These are phyloP conservation scores for Amanita inopinata DNA, from an alignment of 768 basidiomycete genomes.

Conservation along the genomic window DNA sequence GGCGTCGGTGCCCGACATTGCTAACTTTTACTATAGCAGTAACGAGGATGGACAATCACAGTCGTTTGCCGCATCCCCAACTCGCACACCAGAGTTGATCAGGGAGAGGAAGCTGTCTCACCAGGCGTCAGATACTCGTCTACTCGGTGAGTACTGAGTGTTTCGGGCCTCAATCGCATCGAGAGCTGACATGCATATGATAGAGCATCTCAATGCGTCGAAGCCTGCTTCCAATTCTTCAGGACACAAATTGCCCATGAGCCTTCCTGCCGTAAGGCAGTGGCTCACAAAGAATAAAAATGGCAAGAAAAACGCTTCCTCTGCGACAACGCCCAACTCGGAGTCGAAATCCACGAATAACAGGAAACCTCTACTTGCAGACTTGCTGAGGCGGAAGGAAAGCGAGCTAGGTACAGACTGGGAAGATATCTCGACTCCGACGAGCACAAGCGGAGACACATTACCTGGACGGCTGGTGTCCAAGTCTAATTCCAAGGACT, in stretches of 20 bases:
- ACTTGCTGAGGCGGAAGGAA: constrained; percentile 53
- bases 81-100: constrained; percentile 37
- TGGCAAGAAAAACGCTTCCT: constrained; percentile 41
- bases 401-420: constrained; percentile 49
- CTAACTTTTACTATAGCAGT: constrained; percentile 30
- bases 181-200: too few species aligned
- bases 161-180: not conserved
- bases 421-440: constrained; percentile 55
- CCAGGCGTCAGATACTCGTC: constrained; percentile 59
- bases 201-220: constrained; percentile 7
- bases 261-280: constrained; percentile 68
- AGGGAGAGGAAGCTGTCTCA: constrained; percentile 59
- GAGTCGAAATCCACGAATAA: constrained; percentile 27
- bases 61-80: constrained; percentile 41
- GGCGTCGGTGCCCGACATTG: constrained; percentile 34
- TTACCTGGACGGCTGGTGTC: constrained; percentile 15
- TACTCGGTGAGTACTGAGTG: constrained; percentile 38
- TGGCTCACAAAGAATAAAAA: constrained; percentile 58
- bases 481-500: constrained; percentile 12
- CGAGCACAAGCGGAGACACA: constrained; percentile 32
- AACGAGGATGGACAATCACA: constrained; percentile 32
- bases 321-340: constrained; percentile 19
- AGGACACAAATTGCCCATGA: constrained; percentile 53
- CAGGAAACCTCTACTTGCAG: constrained; percentile 61
- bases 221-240: constrained; percentile 11